A percentile compares a stretch with the other conserved stretches of the same genome.
These are phyloP conservation scores for Nephelium lappaceum DNA, from an alignment of 345 rosid species.

Conservation along the genomic window DNA sequence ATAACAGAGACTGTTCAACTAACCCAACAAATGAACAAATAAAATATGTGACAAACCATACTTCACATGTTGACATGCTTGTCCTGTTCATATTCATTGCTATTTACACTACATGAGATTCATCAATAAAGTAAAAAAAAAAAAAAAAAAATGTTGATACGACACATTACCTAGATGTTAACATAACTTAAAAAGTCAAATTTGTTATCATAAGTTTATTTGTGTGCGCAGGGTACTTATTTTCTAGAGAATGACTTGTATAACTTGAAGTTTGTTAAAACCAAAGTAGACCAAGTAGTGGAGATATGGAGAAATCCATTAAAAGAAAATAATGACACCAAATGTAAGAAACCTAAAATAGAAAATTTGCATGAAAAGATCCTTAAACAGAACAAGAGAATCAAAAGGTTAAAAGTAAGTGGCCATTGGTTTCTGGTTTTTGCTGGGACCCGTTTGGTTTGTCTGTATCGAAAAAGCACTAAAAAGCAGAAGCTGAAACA, in stretches of 20 bases:
- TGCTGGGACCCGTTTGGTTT: constrained; percentile 1
- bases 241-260: background rate
- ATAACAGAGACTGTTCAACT: too few relatives aligned
- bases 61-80: too few relatives aligned
- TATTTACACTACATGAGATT: too few relatives aligned
- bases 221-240: background rate
- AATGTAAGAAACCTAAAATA: background rate
- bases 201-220: too few relatives aligned
- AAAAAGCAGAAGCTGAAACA: background rate
- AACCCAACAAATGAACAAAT: too few relatives aligned
- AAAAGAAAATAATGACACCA: background rate
- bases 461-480: background rate
- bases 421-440: background rate
- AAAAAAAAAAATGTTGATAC: too few relatives aligned
- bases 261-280: background rate
- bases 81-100: too few relatives aligned
- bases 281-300: background rate
- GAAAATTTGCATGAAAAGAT: background rate
- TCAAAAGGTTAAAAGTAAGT: background rate
- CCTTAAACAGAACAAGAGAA: background rate
- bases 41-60: too few relatives aligned
- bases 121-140: too few relatives aligned
- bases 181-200: too few relatives aligned
- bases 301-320: background rate
- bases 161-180: too few relatives aligned